Percentiles rank a stretch among this genome's conserved stretches.
Conservation (phyloP, 2,329 filamentous ascomycete genomes). For the Byssochlamys sp. region DNA sequence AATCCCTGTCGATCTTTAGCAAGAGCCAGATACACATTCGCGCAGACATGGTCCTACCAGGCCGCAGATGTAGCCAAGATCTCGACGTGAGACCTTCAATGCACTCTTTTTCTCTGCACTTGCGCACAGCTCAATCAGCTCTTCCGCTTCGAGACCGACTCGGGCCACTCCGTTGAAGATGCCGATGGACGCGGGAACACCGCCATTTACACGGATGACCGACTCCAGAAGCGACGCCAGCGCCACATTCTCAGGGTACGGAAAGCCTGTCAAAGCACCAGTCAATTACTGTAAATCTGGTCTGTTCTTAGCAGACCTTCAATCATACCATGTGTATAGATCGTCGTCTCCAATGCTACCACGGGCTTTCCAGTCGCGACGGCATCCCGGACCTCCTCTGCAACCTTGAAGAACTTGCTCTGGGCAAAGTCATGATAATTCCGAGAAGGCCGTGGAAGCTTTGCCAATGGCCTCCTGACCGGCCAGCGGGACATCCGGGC, state of each 20-base stretch:
- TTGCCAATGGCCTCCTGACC: conserved; percentile 6
- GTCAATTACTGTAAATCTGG: no score
- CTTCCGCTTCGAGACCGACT: conserved; percentile 64
- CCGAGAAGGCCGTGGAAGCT: conserved; percentile 9
- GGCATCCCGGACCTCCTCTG: conserved; percentile 73
- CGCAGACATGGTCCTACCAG: conserved; percentile 44
- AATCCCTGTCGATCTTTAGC: conserved; percentile 42
- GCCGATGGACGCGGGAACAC: conserved; percentile 81
- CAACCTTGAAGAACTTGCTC: conserved; percentile 55
- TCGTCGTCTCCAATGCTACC: conserved; percentile 87
- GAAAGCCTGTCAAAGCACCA: conserved; percentile 44
- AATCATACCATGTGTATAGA: conserved; percentile 76
- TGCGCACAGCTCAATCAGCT: conserved; percentile 60
- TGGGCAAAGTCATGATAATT: conserved; percentile 21
- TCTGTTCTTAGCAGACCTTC: no score
- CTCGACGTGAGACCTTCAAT: conserved; percentile 75
- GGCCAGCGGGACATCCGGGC: conserved; percentile 11
- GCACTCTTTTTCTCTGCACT: conserved; percentile 58
- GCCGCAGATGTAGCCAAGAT: conserved; percentile 72
- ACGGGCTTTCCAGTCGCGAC: conserved; percentile 66
- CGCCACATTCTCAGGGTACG: conserved; percentile 62
- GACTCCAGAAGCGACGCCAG: conserved; percentile 73
- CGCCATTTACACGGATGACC: conserved; percentile 70
- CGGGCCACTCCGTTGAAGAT: conserved; percentile 72
- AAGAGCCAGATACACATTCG: not conserved